A percentile compares a stretch with the other conserved stretches of the same genome.
phyloP scores from a whole-genome alignment of 441 rosid genomes.

The Eutrema salsugineum region DNA sequence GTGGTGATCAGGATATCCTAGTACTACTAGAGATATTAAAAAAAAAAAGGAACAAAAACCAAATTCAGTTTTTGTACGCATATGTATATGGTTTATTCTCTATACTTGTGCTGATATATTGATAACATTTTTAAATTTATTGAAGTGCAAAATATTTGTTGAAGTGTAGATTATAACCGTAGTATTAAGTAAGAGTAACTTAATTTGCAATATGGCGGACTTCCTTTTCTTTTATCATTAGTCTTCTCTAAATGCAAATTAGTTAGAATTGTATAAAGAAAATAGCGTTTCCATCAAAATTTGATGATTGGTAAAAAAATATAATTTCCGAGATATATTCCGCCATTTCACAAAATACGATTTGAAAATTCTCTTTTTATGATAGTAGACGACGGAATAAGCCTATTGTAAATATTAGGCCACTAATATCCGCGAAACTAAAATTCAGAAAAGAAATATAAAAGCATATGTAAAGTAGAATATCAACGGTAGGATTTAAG shows the following conservation, averaged over 20 bases:
- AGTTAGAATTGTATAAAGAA: not conserved
- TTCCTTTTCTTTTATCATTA: not conserved
- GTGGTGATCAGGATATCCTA: no score
- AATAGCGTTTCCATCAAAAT: not conserved
- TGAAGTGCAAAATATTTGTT: not conserved
- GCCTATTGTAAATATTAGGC: not conserved
- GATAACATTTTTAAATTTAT: no score
- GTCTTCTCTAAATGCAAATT: not conserved
- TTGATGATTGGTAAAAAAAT: no score
- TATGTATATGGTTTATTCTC: not conserved
- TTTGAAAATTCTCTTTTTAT: not conserved
- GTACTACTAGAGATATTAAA: not conserved
- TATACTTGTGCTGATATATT: not conserved
- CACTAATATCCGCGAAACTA: not conserved
- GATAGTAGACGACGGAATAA: not conserved
- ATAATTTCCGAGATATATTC: no score
- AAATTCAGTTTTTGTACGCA: not conserved
- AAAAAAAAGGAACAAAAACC: not conserved
- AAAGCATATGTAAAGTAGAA: not conserved
- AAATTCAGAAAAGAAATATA: not conserved
- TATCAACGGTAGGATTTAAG: constrained; percentile 47
- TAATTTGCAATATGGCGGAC: not conserved
- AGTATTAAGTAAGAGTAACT: not conserved
- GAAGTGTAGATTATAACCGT: not conserved
- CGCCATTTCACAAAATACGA: no score